Evolutionary conservation across 208 protist genomes (phyloP), one percentile per base, ranked within the genome.

Genomic region (Eutreptiella sp.): DNA sequence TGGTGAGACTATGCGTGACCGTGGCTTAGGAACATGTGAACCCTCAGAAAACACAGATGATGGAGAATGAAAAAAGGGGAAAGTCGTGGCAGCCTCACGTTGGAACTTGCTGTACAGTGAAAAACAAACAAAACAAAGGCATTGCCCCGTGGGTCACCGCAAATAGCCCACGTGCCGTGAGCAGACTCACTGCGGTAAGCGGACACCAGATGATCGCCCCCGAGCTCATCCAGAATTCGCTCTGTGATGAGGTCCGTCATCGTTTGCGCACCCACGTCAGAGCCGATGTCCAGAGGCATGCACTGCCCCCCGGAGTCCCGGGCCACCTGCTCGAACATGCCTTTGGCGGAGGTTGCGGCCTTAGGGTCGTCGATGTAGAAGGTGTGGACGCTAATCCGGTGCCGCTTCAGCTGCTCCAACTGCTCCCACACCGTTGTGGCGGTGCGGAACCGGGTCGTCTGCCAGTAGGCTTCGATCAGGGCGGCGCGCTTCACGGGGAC

Each of bases 321-420:
- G 16, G 50, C 7, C n/a, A 57, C 39, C 11, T 57, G 11, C 24
- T 57, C 36, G 36, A 57, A 57, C 31, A 53, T 57, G 16, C 9
- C 24, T 11, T 32, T 7, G 16, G 50, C 50, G 31, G n/a, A n/a
- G n/a, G n/a, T n/a, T n/a, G n/a, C n/a, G n/a, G n/a, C n/a, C n/a
- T n/a, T n/a, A n/a, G 31, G 24, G 36, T 19, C n/a, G 29, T 9
- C 14, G 24, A 57, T 24, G 24, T 42, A 9, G 36, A 57, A 57
- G 7, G 50, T 21, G 29, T 47, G 50, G 36, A 57, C 50, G 9
- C 31, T 24, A 9, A 57, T 32, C 7, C 36, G 11, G 33, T 57
- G 33, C 11, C 9, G 14, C 9, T 24, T n/a, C 7, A 57, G 28
- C 11, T 11, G n/a, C n/a, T 28, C n/a, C n/a, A 33, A 11, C 23